Evolutionary conservation across 129 eudicot genomes (phyloP).

Genomic region (Heracleum sosnowskyi): DNA sequence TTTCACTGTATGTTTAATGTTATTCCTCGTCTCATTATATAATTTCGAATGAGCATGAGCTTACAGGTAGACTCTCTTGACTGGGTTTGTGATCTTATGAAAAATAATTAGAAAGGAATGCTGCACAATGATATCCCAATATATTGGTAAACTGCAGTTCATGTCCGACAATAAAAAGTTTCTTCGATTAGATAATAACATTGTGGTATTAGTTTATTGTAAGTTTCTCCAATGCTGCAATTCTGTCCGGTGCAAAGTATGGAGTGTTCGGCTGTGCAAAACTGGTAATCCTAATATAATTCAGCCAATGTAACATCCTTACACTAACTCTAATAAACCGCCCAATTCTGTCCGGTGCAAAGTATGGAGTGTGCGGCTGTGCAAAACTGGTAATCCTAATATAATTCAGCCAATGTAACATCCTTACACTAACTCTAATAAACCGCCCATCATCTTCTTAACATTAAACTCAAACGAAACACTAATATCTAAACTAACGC

Average conservation of each 20-base stretch:
- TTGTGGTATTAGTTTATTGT: background rate
- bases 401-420: no score
- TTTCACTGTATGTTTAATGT: constrained; percentile 3
- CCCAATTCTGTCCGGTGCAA: no score
- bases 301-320: background rate
- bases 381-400: no score
- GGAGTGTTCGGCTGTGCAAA: constrained; percentile 42
- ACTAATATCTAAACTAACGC: no score
- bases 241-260: constrained; percentile 53
- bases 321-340: no score
- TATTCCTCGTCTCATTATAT: background rate
- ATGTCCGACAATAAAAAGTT: constrained; percentile 1
- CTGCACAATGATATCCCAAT: constrained; percentile 92
- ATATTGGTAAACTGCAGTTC: constrained; percentile 48
- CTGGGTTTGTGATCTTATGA: constrained; percentile 16
- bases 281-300: constrained; percentile 49
- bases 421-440: no score
- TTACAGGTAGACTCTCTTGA: constrained; percentile 3
- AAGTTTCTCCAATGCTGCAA: constrained; percentile 32
- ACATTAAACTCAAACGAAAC: no score
- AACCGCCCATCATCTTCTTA: no score
- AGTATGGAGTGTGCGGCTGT: no score
- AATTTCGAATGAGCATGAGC: constrained; percentile 4
- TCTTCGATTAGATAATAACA: background rate
- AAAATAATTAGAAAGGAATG: constrained; percentile 99